Base-by-base conservation (phyloP, 495 filamentous ascomycete genomes). In the Trichoderma erinaceum region DNA sequence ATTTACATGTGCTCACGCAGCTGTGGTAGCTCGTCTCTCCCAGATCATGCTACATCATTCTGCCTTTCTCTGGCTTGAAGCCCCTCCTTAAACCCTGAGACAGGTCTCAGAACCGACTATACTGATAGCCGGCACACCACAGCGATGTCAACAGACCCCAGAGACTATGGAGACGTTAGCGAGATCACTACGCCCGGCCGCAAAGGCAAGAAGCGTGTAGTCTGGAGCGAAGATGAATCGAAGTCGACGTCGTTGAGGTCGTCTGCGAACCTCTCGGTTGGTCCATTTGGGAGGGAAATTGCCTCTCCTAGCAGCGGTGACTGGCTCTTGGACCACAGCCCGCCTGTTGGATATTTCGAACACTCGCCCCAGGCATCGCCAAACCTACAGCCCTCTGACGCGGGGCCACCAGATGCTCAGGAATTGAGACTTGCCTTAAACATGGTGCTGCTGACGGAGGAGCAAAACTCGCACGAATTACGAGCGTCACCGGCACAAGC, bases 191-290 rank as follows among this genome's bases (percentile, higher is more conserved):
- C 65, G 21, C 65, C 65, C 4, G 23, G 15, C 43, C 65, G 65
- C 65, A 66, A 66, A 29, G 65, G 44, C 21, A 66, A 66, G 65
- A 66, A 66, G 65, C n/a, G 65, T 6, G 65, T 66, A 11, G 65
- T 21, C 6, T 66, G 65, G 65, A 43, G 43, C 5, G 56, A 61
- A 18, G 56, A 61, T 61, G 56, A 32, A 32, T 61, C 56, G 27
- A 32, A 25, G 12, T 25, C 2, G 8, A 2, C 8, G 25, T 61
- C 56, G 27, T 11, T 16, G 16, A 32, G 56, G 56, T 61, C 56
- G 15, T 61, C 56, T 16, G 56, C 56, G 27, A 61, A 32, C 25
- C 56, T 32, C 7, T 61, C 56, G n/a, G 56, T 23, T 61, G 56
- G 25, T 32, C 56, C 56, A 4, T 12, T 32, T 18, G 56, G 56